A percentile compares a stretch with the other conserved stretches of the same genome.
Conservation (phyloP, 1,139 yeast species). For the Yamadazyma atlantica region DNA sequence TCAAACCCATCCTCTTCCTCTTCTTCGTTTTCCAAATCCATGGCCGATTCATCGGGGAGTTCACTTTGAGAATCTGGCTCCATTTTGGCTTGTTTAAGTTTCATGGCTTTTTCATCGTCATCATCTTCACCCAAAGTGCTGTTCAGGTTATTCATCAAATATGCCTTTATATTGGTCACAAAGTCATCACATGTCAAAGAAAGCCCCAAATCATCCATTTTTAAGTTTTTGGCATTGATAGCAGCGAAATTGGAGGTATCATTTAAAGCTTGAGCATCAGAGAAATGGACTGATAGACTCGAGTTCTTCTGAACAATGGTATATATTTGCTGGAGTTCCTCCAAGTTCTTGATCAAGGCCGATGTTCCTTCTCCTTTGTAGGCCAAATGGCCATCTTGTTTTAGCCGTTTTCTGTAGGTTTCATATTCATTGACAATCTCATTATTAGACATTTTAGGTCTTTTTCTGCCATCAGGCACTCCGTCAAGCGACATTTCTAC, state of each 20-base stretch:
- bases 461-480: background rate
- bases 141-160: constrained; percentile 15
- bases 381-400: constrained; percentile 23
- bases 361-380: constrained; percentile 31
- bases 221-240: constrained; percentile 56
- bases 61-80: background rate
- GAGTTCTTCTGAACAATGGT: constrained; percentile 24
- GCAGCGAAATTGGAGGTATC: constrained; percentile 44
- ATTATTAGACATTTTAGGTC: constrained; percentile 6
- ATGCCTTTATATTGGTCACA: constrained; percentile 32
- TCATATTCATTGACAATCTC: constrained; percentile 22
- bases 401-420: constrained; percentile 17
- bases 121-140: constrained; percentile 6
- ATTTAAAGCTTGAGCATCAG: constrained; percentile 42
- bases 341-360: constrained; percentile 21
- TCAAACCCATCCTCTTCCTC: constrained; percentile 5
- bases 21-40: constrained; percentile 6
- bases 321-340: constrained; percentile 26
- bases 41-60: background rate
- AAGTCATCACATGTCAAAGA: constrained; percentile 51
- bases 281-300: constrained; percentile 20
- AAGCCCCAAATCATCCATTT: constrained; percentile 53
- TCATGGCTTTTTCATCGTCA: constrained; percentile 2
- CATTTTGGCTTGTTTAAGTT: background rate
- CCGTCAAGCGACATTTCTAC: no score